Evolutionary conservation across 768 basidiomycete species (phyloP).

Genomic region (Hydnomerulius pinastri): DNA sequence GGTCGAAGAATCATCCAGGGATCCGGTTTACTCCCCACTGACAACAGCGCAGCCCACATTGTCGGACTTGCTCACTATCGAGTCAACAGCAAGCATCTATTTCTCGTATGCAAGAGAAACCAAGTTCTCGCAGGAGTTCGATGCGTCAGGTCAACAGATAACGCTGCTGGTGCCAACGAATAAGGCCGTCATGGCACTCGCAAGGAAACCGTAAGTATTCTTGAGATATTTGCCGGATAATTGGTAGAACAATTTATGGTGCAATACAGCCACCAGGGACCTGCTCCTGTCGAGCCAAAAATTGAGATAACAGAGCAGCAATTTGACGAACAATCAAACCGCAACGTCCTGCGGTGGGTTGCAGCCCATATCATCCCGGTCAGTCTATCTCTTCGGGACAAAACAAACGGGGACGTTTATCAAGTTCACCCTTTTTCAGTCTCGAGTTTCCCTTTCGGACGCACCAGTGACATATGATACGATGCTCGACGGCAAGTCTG

Average conservation of each 20-base stretch:
- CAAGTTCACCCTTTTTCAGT: constrained; percentile 25
- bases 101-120: constrained; percentile 80
- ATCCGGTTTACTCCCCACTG: constrained; percentile 34
- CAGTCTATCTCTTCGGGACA: constrained; percentile 22
- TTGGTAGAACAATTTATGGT: background rate
- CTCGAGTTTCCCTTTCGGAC: constrained; percentile 46
- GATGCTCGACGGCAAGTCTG: constrained; percentile 55
- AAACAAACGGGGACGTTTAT: background rate
- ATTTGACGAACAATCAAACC: constrained; percentile 57
- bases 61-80: constrained; percentile 78
- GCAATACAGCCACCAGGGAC: constrained; percentile 59
- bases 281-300: constrained; percentile 40
- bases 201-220: constrained; percentile 75
- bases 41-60: constrained; percentile 55
- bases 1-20: constrained; percentile 7
- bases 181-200: constrained; percentile 80
- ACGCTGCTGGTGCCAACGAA: constrained; percentile 86
- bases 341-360: constrained; percentile 79
- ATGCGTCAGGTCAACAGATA: constrained; percentile 25
- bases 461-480: constrained; percentile 50
- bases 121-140: constrained; percentile 55
- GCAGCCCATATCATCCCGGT: constrained; percentile 85
- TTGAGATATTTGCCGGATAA: background rate
- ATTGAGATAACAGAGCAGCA: constrained; percentile 67
- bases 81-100: constrained; percentile 76